A percentile compares a stretch with the other conserved stretches of the same genome.
phyloP scores from a whole-genome alignment of 805 yeast species.

The Nakazawaea peltata region DNA sequence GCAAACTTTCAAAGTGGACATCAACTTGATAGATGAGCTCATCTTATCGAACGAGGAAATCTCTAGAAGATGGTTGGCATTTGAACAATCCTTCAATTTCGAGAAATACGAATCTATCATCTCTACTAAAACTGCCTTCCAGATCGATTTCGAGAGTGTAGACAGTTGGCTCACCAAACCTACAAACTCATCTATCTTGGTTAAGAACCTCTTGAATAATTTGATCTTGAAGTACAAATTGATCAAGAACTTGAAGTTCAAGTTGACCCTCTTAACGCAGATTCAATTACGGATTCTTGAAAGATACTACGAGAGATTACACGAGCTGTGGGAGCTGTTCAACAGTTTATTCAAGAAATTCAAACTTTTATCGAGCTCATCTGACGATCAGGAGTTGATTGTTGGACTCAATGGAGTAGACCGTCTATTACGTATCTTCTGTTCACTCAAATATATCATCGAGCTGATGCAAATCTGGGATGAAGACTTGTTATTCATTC shows the following conservation, averaged over 20 bases:
- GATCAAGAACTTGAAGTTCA: constrained; percentile 40
- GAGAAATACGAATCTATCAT: constrained; percentile 45
- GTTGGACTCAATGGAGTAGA: constrained; percentile 22
- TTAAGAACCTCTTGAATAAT: constrained; percentile 49
- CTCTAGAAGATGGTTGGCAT: constrained; percentile 42
- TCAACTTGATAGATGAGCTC: constrained; percentile 20
- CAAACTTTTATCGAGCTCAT: constrained; percentile 24
- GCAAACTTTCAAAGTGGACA: constrained; percentile 28
- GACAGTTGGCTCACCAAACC: constrained; percentile 41
- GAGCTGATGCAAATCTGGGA: constrained; percentile 34
- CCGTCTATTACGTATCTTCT: constrained; percentile 24
- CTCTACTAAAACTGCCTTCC: constrained; percentile 39
- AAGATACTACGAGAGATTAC: constrained; percentile 35
- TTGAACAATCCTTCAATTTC: constrained; percentile 45
- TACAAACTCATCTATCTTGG: constrained; percentile 51
- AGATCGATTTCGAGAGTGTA: constrained; percentile 48
- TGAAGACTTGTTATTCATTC: constrained; percentile 31
- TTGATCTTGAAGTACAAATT: constrained; percentile 47
- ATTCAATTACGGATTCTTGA: constrained; percentile 54
- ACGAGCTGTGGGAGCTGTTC: constrained; percentile 32
- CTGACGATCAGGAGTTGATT: constrained; percentile 20
- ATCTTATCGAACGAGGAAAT: constrained; percentile 18
- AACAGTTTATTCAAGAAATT: constrained; percentile 28
- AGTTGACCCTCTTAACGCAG: constrained; percentile 46
- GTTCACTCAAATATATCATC: constrained; percentile 25